Evolutionary conservation across 2,329 filamentous ascomycete genomes (phyloP).

Genomic region (Claviceps paspali): DNA sequence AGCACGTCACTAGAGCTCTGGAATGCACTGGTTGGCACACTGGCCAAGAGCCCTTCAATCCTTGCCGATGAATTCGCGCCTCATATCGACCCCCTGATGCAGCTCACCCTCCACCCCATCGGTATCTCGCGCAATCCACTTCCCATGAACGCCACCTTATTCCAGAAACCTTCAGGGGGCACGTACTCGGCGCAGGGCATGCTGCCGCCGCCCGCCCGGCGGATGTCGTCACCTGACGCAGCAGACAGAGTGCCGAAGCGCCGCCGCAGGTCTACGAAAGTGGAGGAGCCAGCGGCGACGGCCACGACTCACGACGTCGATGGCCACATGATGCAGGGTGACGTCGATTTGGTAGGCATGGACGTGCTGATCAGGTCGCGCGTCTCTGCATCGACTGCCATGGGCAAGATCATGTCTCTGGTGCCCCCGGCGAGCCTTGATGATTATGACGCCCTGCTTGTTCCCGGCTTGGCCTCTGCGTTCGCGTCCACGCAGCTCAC

Average conservation of each 20-base stretch:
- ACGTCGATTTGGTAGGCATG: constrained; percentile 83
- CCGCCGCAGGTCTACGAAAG: constrained; percentile 71
- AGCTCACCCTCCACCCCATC: constrained; percentile 76
- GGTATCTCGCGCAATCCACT: constrained; percentile 83
- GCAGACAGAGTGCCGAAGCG: constrained; percentile 55
- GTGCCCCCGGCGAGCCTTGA: constrained; percentile 51
- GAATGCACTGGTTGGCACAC: constrained; percentile 56
- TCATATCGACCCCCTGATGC: constrained; percentile 68
- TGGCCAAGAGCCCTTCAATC: constrained; percentile 47
- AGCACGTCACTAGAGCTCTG: constrained; percentile 77
- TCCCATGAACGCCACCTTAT: constrained; percentile 77
- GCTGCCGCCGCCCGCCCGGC: constrained; percentile 25
- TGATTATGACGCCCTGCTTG: constrained; percentile 47
- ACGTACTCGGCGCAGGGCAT: constrained; percentile 48
- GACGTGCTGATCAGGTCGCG: constrained; percentile 82
- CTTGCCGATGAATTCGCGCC: constrained; percentile 58
- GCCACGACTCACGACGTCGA: constrained; percentile 87
- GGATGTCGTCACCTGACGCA: constrained; percentile 35
- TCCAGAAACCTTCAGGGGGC: constrained; percentile 85
- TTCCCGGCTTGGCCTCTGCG: constrained; percentile 53
- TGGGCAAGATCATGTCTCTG: constrained; percentile 68
- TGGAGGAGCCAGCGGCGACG: constrained; percentile 48
- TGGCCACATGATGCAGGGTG: constrained; percentile 93
- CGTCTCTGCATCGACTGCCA: constrained; percentile 70
- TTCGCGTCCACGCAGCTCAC: constrained; percentile 79